These are phyloP conservation scores for Lophiotrema nucula DNA, from an alignment of 495 filamentous ascomycete genomes.

Conservation along the genomic window DNA sequence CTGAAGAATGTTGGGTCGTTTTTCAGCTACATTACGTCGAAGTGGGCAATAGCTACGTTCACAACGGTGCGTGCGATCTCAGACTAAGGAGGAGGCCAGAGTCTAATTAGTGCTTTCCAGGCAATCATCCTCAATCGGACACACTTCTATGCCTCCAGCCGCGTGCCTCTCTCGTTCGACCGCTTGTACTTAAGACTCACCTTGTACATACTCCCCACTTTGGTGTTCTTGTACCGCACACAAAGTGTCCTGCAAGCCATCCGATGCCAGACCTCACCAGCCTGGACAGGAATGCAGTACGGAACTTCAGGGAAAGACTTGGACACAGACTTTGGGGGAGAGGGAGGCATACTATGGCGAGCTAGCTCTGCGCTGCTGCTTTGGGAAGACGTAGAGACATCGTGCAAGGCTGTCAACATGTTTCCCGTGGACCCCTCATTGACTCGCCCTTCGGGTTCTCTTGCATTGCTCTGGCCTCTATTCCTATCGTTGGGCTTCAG, in stretches of 20 bases:
- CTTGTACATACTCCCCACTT: constrained; percentile 72
- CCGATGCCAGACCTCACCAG: constrained; percentile 84
- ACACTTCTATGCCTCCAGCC: constrained; percentile 85
- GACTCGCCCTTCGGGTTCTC: constrained; percentile 61
- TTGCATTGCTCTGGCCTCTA: constrained; percentile 82
- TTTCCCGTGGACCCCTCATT: constrained; percentile 41
- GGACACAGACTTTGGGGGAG: constrained; percentile 69
- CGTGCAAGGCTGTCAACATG: constrained; percentile 74
- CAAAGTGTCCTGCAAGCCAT: constrained; percentile 74
- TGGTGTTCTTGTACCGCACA: constrained; percentile 69
- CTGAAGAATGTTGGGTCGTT: constrained; percentile 73
- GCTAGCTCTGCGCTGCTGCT: constrained; percentile 65
- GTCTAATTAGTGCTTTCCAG: constrained; percentile 39
- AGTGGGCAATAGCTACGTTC: constrained; percentile 88
- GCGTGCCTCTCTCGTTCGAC: constrained; percentile 67
- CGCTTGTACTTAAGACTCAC: constrained; percentile 66
- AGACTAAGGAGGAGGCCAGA: neutral
- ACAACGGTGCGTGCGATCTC: constrained; percentile 56
- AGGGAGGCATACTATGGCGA: constrained; percentile 66
- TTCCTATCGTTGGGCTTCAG: constrained; percentile 79
- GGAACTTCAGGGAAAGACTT: constrained; percentile 64
- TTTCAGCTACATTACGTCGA: constrained; percentile 87
- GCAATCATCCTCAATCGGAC: constrained; percentile 88
- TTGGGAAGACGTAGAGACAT: constrained; percentile 66
- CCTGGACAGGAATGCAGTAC: constrained; percentile 71